Evolutionary conservation across 1,284 basidiomycete genomes (phyloP).

Genomic region (Ceratobasidium sp.): DNA sequence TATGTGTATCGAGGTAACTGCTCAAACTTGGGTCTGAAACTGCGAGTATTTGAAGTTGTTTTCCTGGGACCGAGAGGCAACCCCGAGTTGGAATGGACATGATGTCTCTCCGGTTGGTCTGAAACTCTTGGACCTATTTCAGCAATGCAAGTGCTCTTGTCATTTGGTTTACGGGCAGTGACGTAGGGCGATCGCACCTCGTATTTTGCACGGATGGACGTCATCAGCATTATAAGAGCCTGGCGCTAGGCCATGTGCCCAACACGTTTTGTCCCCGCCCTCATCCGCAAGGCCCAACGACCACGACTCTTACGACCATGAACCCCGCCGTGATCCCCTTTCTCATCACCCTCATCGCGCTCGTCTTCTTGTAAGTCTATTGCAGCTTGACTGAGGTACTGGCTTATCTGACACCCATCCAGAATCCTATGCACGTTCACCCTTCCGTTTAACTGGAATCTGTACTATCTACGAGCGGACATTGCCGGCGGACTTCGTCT

Average conservation of each 20-base stretch:
- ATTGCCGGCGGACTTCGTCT: slow-evolving; percentile 33
- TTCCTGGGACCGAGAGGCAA: neutral
- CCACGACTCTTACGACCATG: slow-evolving; percentile 31
- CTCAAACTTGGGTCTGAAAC: neutral
- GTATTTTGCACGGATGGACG: slow-evolving; percentile 7
- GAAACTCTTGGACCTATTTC: no score
- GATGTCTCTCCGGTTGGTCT: no score
- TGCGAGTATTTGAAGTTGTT: neutral
- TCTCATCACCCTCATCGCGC: slow-evolving; percentile 32
- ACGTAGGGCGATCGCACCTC: neutral
- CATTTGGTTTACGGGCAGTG: neutral
- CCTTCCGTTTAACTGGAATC: slow-evolving; percentile 35
- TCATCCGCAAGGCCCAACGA: slow-evolving; percentile 13
- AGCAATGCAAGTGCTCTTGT: neutral
- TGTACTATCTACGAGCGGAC: slow-evolving; percentile 35
- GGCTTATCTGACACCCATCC: slow-evolving; percentile 16
- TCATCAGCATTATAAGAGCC: slow-evolving; percentile 33
- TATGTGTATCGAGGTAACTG: neutral
- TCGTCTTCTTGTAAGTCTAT: slow-evolving; percentile 33
- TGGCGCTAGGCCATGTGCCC: slow-evolving; percentile 9
- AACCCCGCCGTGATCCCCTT: slow-evolving; percentile 34
- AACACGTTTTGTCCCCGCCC: slow-evolving; percentile 38
- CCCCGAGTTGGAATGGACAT: neutral
- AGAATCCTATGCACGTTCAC: slow-evolving; percentile 34
- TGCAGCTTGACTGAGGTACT: neutral